A percentile compares a stretch with the other conserved stretches of the same genome.
Evolutionary conservation across 2,329 filamentous ascomycete genomes (phyloP).

Genomic region (Phyllosticta capitalensis): DNA sequence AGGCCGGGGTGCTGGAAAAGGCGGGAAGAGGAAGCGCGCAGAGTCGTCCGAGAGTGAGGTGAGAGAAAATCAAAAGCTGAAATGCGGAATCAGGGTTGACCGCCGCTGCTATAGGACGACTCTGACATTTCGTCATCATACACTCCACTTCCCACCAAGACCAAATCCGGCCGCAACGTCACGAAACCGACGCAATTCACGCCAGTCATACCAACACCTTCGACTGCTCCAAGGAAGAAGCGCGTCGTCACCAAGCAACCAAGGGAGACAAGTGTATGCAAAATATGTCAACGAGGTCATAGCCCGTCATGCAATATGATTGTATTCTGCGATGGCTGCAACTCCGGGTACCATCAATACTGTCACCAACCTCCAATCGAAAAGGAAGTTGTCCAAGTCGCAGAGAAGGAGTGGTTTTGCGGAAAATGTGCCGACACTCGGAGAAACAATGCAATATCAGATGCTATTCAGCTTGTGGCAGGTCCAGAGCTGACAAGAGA

Average conservation of each 20-base stretch:
- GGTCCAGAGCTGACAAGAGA: conserved; percentile 32
- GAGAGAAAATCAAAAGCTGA: conserved; percentile 11
- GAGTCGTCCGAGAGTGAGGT: conserved; percentile 30
- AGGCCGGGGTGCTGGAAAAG: conserved; percentile 27
- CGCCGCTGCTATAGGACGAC: conserved; percentile 17
- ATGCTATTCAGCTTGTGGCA: conserved; percentile 29
- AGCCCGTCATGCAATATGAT: conserved; percentile 69
- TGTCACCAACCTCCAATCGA: conserved; percentile 69
- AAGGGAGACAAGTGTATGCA: conserved; percentile 50
- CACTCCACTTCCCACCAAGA: conserved; percentile 53
- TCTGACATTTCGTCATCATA: conserved; percentile 36
- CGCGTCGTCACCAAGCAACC: conserved; percentile 24
- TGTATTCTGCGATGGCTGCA: conserved; percentile 78
- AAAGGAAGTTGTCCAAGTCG: conserved; percentile 57
- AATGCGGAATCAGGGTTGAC: not conserved
- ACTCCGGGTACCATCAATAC: conserved; percentile 68
- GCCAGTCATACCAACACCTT: conserved; percentile 43
- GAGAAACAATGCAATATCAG: conserved; percentile 28
- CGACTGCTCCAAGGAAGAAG: conserved; percentile 38
- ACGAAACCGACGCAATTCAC: conserved; percentile 57
- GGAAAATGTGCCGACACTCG: conserved; percentile 42
- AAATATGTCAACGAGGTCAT: conserved; percentile 61
- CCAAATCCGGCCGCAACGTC: conserved; percentile 66
- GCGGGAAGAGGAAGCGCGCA: conserved; percentile 30
- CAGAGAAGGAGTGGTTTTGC: conserved; percentile 65